Evolutionary conservation across 441 rosid species (phyloP), one percentile per base, ranked within the genome.

Genomic region (Eruca vesicaria): DNA sequence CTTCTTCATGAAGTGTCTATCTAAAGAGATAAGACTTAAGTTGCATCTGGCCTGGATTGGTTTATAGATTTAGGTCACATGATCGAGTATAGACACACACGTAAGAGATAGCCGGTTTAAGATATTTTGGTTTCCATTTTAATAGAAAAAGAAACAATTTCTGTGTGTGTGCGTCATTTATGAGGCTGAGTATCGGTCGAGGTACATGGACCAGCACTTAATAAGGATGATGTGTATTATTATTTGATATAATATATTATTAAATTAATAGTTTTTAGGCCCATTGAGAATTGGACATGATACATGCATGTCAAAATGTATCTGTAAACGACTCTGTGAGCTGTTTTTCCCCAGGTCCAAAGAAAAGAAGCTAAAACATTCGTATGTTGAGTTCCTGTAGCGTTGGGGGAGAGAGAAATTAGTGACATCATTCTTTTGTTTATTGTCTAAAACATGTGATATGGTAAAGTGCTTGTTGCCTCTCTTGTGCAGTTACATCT

Each of bases 171-270:
- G n/a, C 14, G 72, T 77, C 76, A 71, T n/a, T 45, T 8, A 58
- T 38, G 66, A 31, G 26, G 72, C 12, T 65, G 56, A 57, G 36
- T 64, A 64, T 76, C 19, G 48, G 76, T 64, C 55, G 80, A 64
- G 76, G 19, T 71, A 32, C 80, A 76, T 70, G 75, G 67, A 63
- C 53, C 53, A n/a, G 70, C 79, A 62, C 36, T 63, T 18, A 36
- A 74, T 60, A 50, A 48, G 19, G 12, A 75, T 53, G 58, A 23
- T 61, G 19, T 9, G 38, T 26, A 10, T 16, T n/a, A 52, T 19
- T 32, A 15, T 45, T 7, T 16, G 23, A 66, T 5, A 23, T 23
- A n/a, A 23, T 23, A 23, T 1, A 23, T 23, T 35, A n/a, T 15
- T 6, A 70, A 12, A 35, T 0, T 11, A 53, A 72, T 9, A 31